Evolutionary conservation across 164 flowering plant species (phyloP), one percentile per base, ranked within the genome.

Genomic region (Vitis rotundifolia): DNA sequence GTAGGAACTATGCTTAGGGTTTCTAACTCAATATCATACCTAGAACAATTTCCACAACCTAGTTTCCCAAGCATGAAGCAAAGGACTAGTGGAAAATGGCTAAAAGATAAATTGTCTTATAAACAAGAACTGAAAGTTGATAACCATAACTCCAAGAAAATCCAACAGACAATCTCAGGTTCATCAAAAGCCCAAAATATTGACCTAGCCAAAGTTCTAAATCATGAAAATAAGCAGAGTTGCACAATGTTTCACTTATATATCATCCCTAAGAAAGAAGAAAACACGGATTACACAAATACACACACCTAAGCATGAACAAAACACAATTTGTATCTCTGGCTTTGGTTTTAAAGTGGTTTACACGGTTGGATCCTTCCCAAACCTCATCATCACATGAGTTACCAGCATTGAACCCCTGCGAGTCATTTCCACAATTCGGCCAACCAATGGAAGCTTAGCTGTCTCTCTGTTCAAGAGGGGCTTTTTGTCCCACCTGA

Each of bases 401-500:
- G 95, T 90, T 63, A 79, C 83, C 50, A 91, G 65, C 97, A 90
- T 90, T 1, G 91, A 83, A 14, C 88, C 91, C 68, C 93, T 75
- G 9, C 91, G 85, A 9, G 79, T 69, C 61, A 78, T 59, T 77
- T 93, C 98, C 8, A 78, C 8, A 0, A 85, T 1, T 16, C 85
- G 83, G 8, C 98, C 97, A 48, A 86, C 49, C 47, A 91, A 59
- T 3, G 98, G 95, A 11, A 82, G 9, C 70, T 77, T 79, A 37
- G 78, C 86, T 13, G 97, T 91, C 15, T 93, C 90, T 64, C 87
- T 81, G 65, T 87, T 90, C 84, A 79, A 49, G 2, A 88, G 73
- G 4, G 97, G 97, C 73, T 90, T 93, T 83, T 89, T 91, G 79
- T 90, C 83, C 98, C 97, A 93, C 91, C 98, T 91, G 69, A 26